Conservation (phyloP, 176 grass and related monocot genomes). For the Lolium rigidum region DNA sequence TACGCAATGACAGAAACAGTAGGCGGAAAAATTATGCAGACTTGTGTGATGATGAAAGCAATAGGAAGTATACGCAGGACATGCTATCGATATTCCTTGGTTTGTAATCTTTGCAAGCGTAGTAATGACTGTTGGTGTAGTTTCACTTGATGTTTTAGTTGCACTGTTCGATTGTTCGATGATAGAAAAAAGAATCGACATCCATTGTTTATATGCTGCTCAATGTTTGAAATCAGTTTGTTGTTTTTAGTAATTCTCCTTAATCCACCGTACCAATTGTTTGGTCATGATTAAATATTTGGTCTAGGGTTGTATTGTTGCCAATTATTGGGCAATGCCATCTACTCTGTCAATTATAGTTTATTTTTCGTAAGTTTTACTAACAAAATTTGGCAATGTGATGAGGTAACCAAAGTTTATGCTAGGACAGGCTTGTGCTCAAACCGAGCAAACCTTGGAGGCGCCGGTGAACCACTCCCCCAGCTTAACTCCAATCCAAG, state of each 20-base stretch:
- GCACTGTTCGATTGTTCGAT: background rate
- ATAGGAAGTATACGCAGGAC: constrained; percentile 2
- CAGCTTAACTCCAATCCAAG: background rate
- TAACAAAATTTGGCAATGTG: background rate
- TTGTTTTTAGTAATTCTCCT: background rate
- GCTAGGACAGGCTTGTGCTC: background rate
- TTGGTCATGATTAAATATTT: background rate
- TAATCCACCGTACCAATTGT: background rate
- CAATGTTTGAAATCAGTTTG: constrained; percentile 14
- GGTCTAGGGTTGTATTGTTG: background rate
- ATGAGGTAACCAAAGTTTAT: background rate
- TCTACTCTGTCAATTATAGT: background rate
- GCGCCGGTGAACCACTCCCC: background rate
- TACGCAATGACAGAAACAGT: background rate
- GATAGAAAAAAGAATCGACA: background rate
- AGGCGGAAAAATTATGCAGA: background rate
- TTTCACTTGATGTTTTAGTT: constrained; percentile 11
- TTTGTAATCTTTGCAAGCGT: background rate
- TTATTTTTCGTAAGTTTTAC: background rate
- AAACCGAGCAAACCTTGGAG: background rate
- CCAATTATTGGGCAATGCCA: background rate
- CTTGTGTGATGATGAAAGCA: constrained; percentile 1
- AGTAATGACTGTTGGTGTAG: constrained; percentile 8
- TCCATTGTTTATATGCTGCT: background rate
- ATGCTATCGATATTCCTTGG: background rate